Conservation (phyloP, 2,329 filamentous ascomycete species). For the Periconia sp. region DNA sequence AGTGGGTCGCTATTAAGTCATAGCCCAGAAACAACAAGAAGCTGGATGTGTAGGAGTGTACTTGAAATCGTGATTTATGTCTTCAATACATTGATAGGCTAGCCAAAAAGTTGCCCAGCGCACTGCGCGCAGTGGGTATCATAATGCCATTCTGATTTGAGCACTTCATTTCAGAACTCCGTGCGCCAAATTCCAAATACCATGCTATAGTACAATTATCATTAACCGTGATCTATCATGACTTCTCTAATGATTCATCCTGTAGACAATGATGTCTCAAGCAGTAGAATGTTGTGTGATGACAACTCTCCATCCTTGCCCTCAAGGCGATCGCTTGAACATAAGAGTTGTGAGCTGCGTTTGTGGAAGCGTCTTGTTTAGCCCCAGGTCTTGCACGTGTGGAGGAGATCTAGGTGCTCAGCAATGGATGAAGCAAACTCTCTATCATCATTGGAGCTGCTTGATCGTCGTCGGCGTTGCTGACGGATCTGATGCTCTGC, state of each 20-base stretch:
- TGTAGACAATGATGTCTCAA: no score
- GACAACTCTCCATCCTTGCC: background rate
- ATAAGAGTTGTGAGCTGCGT: slow-evolving; percentile 1
- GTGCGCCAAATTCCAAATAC: slow-evolving; percentile 18
- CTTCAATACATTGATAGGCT: slow-evolving; percentile 1
- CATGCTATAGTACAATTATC: slow-evolving; percentile 8
- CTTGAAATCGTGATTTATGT: background rate
- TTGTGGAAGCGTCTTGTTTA: slow-evolving; percentile 9
- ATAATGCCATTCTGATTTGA: slow-evolving; percentile 33
- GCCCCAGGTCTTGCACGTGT: slow-evolving; percentile 35
- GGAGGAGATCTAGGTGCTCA: slow-evolving; percentile 39
- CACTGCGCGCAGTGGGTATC: slow-evolving; percentile 14
- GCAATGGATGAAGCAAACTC: slow-evolving; percentile 45
- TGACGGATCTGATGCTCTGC: slow-evolving; percentile 57
- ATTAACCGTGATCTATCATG: background rate
- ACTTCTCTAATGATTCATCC: no score
- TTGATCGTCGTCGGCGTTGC: slow-evolving; percentile 48
- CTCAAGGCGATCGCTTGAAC: background rate
- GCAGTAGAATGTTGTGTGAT: background rate
- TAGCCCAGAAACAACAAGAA: no score
- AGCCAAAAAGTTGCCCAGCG: slow-evolving; percentile 8
- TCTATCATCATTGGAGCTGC: slow-evolving; percentile 36
- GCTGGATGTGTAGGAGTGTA: no score
- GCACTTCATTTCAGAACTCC: slow-evolving; percentile 37
- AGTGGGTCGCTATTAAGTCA: background rate